phyloP scores from a whole-genome alignment of 306 rosid genomes.

The Aeschynomene evenia region DNA sequence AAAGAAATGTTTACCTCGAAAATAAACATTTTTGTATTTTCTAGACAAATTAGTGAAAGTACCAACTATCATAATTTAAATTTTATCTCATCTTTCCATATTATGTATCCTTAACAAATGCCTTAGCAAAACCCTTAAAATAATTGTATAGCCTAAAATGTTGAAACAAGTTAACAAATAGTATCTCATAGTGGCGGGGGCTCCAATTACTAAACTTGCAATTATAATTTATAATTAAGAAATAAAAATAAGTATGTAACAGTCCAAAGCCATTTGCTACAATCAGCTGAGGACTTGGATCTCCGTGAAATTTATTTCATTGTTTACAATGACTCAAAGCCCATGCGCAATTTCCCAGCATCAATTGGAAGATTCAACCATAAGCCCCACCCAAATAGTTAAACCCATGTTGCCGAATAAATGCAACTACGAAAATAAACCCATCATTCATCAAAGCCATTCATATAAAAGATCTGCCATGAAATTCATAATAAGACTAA shows the following conservation, averaged over 20 bases:
- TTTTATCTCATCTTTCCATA: too few species aligned
- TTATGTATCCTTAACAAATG: too few species aligned
- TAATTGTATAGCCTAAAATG: background rate
- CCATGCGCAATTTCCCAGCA: constrained; percentile 46
- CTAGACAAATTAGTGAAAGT: too few species aligned
- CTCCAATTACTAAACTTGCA: background rate
- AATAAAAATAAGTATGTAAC: background rate
- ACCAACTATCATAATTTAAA: too few species aligned
- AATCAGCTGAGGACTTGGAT: background rate
- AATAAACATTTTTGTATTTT: too few species aligned
- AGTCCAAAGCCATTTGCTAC: background rate
- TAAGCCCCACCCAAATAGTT: background rate
- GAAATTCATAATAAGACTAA: too few species aligned
- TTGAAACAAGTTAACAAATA: background rate
- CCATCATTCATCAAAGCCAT: too few species aligned
- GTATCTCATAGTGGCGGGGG: background rate
- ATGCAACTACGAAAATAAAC: background rate
- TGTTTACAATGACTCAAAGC: constrained; percentile 9
- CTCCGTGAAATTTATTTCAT: background rate
- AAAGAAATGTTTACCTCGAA: too few species aligned
- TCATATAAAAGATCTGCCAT: too few species aligned
- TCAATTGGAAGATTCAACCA: constrained; percentile 28
- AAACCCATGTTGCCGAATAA: too few species aligned
- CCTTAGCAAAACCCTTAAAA: too few species aligned
- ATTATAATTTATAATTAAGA: background rate